Percentiles rank a stretch among this genome's conserved stretches.
Conservation (phyloP, 192 early-diverging fungal genomes). For the Gigaspora rosea region DNA sequence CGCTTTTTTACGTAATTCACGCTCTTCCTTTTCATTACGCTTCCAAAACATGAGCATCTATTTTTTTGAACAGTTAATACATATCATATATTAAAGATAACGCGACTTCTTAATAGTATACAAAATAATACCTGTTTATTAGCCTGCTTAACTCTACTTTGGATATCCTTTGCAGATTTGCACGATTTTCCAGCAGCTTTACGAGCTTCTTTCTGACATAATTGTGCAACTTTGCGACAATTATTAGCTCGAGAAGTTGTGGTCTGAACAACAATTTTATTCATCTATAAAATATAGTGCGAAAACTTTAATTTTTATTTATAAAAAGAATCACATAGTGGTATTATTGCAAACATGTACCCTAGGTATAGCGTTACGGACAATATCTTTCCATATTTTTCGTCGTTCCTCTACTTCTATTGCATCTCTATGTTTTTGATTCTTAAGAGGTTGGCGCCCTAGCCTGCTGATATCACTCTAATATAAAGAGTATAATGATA, state of each 20-base stretch:
- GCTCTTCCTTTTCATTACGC: constrained; percentile 87
- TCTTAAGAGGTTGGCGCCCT: constrained; percentile 15
- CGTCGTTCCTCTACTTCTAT: constrained; percentile 34
- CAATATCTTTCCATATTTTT: constrained; percentile 41
- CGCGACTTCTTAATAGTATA: neutral
- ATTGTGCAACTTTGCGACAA: constrained; percentile 68
- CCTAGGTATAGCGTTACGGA: constrained; percentile 44
- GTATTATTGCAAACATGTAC: constrained; percentile 10
- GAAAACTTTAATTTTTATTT: neutral
- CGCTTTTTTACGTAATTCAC: constrained; percentile 83
- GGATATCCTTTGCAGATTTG: constrained; percentile 63
- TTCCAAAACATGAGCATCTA: constrained; percentile 92
- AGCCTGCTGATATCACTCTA: constrained; percentile 27
- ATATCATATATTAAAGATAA: neutral
- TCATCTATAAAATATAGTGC: constrained; percentile 38
- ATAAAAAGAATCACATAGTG: neutral
- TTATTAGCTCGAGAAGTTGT: constrained; percentile 55
- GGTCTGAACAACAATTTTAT: constrained; percentile 50
- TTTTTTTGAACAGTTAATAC: neutral
- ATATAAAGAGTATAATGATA: neutral
- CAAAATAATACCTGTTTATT: constrained; percentile 52
- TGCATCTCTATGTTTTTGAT: constrained; percentile 31
- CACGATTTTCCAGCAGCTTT: constrained; percentile 55
- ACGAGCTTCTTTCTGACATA: constrained; percentile 73
- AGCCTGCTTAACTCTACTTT: constrained; percentile 62